Percentiles rank a stretch among this genome's conserved stretches.
These are phyloP conservation scores for Amoeboaphelidium protococcarum DNA, from an alignment of 371 early-diverging fungal genomes.

Conservation along the genomic window DNA sequence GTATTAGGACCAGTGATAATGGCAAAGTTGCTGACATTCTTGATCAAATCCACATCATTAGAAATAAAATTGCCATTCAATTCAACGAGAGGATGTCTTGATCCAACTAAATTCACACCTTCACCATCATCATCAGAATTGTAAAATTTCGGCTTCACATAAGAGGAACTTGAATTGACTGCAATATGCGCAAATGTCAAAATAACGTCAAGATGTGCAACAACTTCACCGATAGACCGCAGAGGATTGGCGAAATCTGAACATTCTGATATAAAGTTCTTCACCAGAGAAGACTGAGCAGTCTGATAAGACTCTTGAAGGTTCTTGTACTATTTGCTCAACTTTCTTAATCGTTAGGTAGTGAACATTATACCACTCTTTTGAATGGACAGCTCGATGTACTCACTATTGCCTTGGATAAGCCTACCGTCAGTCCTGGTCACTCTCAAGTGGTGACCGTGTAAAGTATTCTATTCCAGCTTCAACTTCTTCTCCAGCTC, in stretches of 20 bases:
- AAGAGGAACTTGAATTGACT: background rate
- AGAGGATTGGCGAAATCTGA: conserved; percentile 11
- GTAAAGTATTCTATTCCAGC: conserved; percentile 45
- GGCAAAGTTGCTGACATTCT: conserved; percentile 12
- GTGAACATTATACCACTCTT: conserved; percentile 72
- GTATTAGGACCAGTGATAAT: conserved; percentile 60
- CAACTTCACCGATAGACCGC: background rate
- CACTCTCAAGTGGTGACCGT: conserved; percentile 67
- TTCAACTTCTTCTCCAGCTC: conserved; percentile 70
- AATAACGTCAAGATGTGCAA: background rate
- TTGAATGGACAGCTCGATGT: conserved; percentile 63
- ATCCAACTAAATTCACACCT: conserved; percentile 26
- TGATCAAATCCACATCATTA: conserved; percentile 50
- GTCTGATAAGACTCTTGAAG: conserved; percentile 26
- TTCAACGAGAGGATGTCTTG: conserved; percentile 87
- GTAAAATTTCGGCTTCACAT: background rate
- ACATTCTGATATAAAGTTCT: conserved; percentile 53
- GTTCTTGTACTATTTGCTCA: conserved; percentile 23
- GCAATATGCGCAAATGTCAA: background rate
- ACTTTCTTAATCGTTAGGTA: conserved; percentile 29
- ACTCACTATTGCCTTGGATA: conserved; percentile 13
- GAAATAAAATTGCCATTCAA: conserved; percentile 80
- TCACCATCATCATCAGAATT: conserved; percentile 29
- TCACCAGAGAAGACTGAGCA: conserved; percentile 41
- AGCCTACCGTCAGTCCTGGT: conserved; percentile 23